Evolutionary conservation across 768 basidiomycete genomes (phyloP).

Genomic region (Galerina sulciceps): DNA sequence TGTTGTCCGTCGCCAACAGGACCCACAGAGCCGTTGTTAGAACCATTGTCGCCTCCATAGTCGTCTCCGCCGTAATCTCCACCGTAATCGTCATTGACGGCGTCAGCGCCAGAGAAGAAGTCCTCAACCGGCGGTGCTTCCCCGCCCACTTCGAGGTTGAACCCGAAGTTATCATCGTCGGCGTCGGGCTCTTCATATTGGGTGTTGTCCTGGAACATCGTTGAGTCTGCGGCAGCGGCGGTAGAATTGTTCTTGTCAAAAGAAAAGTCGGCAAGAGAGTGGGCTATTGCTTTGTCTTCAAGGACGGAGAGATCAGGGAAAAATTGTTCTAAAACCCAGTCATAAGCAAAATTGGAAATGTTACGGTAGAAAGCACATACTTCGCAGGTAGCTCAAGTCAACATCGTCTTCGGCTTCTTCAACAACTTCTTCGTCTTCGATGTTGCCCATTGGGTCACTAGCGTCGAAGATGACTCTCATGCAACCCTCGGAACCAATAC

Average conservation of each 20-base stretch:
- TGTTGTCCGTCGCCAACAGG: slow-evolving; percentile 43
- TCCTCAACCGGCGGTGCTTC: slow-evolving; percentile 29
- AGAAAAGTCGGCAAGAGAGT: slow-evolving; percentile 80
- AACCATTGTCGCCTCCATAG: slow-evolving; percentile 46
- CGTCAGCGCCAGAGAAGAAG: slow-evolving; percentile 45
- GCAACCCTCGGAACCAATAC: slow-evolving; percentile 77
- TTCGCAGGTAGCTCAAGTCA: slow-evolving; percentile 64
- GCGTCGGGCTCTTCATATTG: slow-evolving; percentile 49
- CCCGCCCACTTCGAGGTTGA: slow-evolving; percentile 23
- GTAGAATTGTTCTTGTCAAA: slow-evolving; percentile 66
- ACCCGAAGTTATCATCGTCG: slow-evolving; percentile 44
- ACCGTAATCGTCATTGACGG: slow-evolving; percentile 42
- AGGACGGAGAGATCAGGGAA: slow-evolving; percentile 70
- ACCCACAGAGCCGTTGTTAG: slow-evolving; percentile 47
- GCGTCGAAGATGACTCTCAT: slow-evolving; percentile 96
- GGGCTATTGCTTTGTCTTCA: slow-evolving; percentile 75
- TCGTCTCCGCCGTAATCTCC: slow-evolving; percentile 44
- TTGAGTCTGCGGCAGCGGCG: slow-evolving; percentile 62
- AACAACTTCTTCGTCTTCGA: slow-evolving; percentile 76
- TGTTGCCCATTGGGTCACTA: slow-evolving; percentile 83
- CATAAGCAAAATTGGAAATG: slow-evolving; percentile 11
- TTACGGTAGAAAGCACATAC: slow-evolving; percentile 39
- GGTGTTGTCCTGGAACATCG: slow-evolving; percentile 62
- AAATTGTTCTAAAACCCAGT: slow-evolving; percentile 57
- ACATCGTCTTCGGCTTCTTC: slow-evolving; percentile 74